Evolutionary conservation across 1,139 yeast genomes (phyloP).

Genomic region (Yamadazyma trypodendri): DNA sequence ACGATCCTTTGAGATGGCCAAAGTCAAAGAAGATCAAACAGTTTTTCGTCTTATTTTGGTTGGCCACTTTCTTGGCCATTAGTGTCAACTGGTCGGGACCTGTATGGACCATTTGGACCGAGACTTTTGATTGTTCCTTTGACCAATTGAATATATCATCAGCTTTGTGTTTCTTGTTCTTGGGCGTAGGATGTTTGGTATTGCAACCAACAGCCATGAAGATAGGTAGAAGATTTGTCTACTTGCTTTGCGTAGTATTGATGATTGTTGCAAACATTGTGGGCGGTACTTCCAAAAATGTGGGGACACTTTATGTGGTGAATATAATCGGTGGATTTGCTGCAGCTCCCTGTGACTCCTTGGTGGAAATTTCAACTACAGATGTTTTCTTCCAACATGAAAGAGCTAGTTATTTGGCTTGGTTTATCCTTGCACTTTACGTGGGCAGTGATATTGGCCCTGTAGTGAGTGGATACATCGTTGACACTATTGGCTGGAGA

Average conservation of each 20-base stretch:
- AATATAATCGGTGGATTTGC: slow-evolving; percentile 41
- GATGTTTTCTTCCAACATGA: slow-evolving; percentile 51
- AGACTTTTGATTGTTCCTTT: slow-evolving; percentile 27
- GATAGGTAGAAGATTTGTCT: slow-evolving; percentile 39
- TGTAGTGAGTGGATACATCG: slow-evolving; percentile 44
- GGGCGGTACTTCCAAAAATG: slow-evolving; percentile 31
- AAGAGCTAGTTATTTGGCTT: slow-evolving; percentile 40
- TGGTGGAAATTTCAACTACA: slow-evolving; percentile 48
- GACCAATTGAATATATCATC: slow-evolving; percentile 27
- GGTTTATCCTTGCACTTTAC: slow-evolving; percentile 42
- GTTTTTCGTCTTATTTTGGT: slow-evolving; percentile 33
- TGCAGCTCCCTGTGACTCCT: slow-evolving; percentile 51
- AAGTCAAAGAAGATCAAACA: slow-evolving; percentile 30
- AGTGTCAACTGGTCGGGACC: slow-evolving; percentile 45
- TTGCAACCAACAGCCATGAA: slow-evolving; percentile 45
- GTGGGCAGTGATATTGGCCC: slow-evolving; percentile 47
- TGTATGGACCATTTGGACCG: slow-evolving; percentile 38
- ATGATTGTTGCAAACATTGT: slow-evolving; percentile 34
- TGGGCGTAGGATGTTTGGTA: slow-evolving; percentile 40
- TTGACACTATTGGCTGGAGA: slow-evolving; percentile 40
- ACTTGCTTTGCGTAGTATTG: slow-evolving; percentile 32
- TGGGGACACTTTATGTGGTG: slow-evolving; percentile 28
- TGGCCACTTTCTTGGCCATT: slow-evolving; percentile 42
- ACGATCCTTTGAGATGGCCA: slow-evolving; percentile 43
- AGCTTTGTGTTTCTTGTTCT: slow-evolving; percentile 36